A percentile compares a stretch with the other conserved stretches of the same genome.
These are phyloP conservation scores for Neurospora sp. DNA, from an alignment of 495 filamentous ascomycete genomes.

Conservation along the genomic window DNA sequence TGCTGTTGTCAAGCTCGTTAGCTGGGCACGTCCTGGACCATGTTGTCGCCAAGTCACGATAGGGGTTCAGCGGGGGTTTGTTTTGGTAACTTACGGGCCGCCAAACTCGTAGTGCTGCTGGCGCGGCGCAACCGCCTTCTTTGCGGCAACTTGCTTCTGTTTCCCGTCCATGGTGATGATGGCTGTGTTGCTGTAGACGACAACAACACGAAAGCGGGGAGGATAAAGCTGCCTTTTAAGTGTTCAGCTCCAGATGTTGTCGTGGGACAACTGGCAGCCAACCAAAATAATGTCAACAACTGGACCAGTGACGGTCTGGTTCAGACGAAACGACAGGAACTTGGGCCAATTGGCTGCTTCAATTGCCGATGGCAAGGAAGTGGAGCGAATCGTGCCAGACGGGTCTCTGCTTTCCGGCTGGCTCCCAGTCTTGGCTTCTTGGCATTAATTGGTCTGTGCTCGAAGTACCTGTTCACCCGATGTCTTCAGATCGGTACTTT, in stretches of 20 bases:
- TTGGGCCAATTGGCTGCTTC: neutral
- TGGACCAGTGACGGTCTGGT: neutral
- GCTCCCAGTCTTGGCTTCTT: neutral
- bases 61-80: neutral
- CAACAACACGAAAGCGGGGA: neutral
- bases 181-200: neutral
- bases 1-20: conserved; percentile 33
- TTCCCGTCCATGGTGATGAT: conserved; percentile 17
- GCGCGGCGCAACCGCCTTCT: neutral
- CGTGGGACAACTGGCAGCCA: neutral
- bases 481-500: neutral
- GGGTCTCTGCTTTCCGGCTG: conserved; percentile 1
- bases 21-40: neutral
- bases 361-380: neutral
- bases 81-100: conserved; percentile 62
- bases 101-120: conserved; percentile 65
- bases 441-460: neutral
- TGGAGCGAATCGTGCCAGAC: neutral
- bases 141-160: conserved; percentile 4
- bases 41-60: neutral
- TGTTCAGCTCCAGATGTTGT: neutral
- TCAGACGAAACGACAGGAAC: neutral
- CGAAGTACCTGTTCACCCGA: neutral
- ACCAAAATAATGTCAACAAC: neutral
- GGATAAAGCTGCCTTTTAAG: neutral